phyloP scores from a whole-genome alignment of 345 rosid species.

The Mercurialis annua region DNA sequence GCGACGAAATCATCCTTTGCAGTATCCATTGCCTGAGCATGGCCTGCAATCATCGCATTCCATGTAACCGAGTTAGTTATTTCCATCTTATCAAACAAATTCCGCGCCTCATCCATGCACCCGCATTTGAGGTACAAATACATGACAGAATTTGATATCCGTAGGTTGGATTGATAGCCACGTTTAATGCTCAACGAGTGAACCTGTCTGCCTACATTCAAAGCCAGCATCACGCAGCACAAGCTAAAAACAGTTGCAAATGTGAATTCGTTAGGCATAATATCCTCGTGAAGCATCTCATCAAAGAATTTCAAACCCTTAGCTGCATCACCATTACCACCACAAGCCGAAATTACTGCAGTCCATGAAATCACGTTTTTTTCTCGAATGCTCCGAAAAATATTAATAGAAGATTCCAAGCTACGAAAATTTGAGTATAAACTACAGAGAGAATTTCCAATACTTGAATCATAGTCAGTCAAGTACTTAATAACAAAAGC shows the following conservation, averaged over 20 bases:
- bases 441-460: slow-evolving; percentile 61
- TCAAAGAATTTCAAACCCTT: slow-evolving; percentile 40
- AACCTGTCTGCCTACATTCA: slow-evolving; percentile 39
- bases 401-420: slow-evolving; percentile 38
- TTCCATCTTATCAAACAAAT: slow-evolving; percentile 31
- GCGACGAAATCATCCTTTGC: slow-evolving; percentile 39
- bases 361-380: slow-evolving; percentile 61
- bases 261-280: slow-evolving; percentile 54
- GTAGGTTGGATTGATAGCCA: slow-evolving; percentile 34
- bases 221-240: slow-evolving; percentile 34
- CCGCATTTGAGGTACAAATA: slow-evolving; percentile 53
- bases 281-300: slow-evolving; percentile 41
- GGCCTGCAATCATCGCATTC: slow-evolving; percentile 60
- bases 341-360: slow-evolving; percentile 44
- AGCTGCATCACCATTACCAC: slow-evolving; percentile 35
- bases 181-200: slow-evolving; percentile 42
- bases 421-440: slow-evolving; percentile 46
- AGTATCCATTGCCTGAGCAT: slow-evolving; percentile 46
- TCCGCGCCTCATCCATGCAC: slow-evolving; percentile 34
- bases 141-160: slow-evolving; percentile 42
- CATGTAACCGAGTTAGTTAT: slow-evolving; percentile 45
- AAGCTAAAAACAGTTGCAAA: slow-evolving; percentile 46
- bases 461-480: slow-evolving; percentile 38
- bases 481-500: slow-evolving; percentile 44
- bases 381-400: slow-evolving; percentile 37